Evolutionary conservation across 306 rosid species (phyloP).

Genomic region (Myrica gale): DNA sequence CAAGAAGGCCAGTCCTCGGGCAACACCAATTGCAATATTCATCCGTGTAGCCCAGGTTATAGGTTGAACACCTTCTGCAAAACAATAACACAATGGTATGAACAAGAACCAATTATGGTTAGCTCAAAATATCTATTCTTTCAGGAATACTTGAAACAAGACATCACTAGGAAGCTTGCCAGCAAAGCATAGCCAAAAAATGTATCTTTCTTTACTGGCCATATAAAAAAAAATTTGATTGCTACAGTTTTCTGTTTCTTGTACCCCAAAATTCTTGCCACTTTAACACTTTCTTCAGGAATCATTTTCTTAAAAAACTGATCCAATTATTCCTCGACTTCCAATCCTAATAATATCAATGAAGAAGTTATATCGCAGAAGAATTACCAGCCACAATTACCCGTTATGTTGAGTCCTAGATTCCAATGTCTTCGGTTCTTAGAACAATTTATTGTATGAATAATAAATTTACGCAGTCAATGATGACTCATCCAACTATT

Average conservation of each 20-base stretch:
- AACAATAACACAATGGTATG: conserved; percentile 10
- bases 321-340: not conserved
- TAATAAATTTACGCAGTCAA: not conserved
- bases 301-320: not conserved
- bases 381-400: not conserved
- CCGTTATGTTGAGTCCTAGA: not conserved
- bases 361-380: not conserved
- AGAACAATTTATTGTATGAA: not conserved
- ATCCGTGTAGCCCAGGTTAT: conserved; percentile 68
- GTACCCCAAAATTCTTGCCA: not conserved
- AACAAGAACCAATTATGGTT: conserved; percentile 4
- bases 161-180: not conserved
- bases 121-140: not conserved
- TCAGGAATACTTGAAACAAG: not conserved
- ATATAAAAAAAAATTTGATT: not conserved
- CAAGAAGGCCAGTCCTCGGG: conserved; percentile 73
- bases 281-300: not conserved
- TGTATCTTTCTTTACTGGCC: not conserved
- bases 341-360: not conserved
- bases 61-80: conserved; percentile 85
- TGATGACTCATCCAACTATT: not conserved
- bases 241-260: not conserved
- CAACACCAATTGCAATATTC: conserved; percentile 68
- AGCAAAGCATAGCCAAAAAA: not conserved
- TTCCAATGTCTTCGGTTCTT: not conserved